Evolutionary conservation across 768 basidiomycete species (phyloP), one percentile per base, ranked within the genome.

Genomic region (Mycena galericulata): DNA sequence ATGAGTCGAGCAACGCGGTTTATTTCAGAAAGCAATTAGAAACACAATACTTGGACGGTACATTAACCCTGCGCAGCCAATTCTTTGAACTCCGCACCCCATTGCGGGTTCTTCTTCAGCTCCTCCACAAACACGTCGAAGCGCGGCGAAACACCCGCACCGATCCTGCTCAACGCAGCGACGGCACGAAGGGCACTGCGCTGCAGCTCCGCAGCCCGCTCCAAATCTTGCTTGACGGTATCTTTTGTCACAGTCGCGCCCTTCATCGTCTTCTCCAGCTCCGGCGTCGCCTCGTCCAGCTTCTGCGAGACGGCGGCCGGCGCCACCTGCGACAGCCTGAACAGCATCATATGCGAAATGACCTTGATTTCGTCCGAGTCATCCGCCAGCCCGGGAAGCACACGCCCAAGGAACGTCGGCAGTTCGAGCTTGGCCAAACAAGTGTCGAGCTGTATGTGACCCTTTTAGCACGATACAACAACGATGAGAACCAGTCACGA

Each of bases 281-380:
- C 89, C 7, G 93, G 92, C 29, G 94, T 93, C 26, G 92, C 89
- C 67, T 93, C 93, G 71, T 96, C 95, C 65, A 99, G 84, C 27
- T 93, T 88, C 70, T 92, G 92, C 1, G 92, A 86, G 27, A 98
- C 90, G 34, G 93, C 90, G 0, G 92, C 89, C 17, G 95, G 95
- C 3, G 95, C 92, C 18, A 96, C 87, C 73, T 93, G 92, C 10
- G 95, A 89, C 18, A 99, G 88, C 12, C 96, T 91, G 85, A 95
- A 94, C 41, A 99, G 87, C 84, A 97, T 93, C 89, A 99, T 94
- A 79, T 97, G 95, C 58, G 92, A 96, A 66, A 98, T 89, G 50
- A 98, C 95, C 79, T 98, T 98, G 84, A 99, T 94, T 77, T 99
- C 98, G 77, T 99, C 96, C 6, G 94, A 94, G 61, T 92, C 91